These are phyloP conservation scores for Vicia sativa DNA, from an alignment of 306 rosid species.

Conservation along the genomic window DNA sequence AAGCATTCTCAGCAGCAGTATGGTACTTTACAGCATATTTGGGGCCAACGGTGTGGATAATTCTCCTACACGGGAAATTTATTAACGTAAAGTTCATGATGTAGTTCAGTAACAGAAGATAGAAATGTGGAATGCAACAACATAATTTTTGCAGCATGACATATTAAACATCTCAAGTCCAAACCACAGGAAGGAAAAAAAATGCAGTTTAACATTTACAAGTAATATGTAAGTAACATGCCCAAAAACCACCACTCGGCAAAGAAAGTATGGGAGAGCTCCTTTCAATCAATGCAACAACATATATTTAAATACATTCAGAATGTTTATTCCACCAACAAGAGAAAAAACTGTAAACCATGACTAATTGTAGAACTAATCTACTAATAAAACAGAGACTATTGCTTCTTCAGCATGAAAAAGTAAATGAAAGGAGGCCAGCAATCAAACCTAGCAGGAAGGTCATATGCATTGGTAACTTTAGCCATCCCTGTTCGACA, in stretches of 20 bases:
- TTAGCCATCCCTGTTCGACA: conserved; percentile 99
- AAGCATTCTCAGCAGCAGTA: conserved; percentile 98
- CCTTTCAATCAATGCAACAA: conserved; percentile 25
- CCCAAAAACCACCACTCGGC: conserved; percentile 4
- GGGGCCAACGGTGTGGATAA: conserved; percentile 97
- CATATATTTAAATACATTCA: conserved; percentile 7
- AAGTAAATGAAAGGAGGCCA: conserved; percentile 20
- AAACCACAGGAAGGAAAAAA: conserved; percentile 1
- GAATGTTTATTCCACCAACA: conserved; percentile 10
- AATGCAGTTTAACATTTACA: not conserved
- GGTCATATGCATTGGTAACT: conserved; percentile 89
- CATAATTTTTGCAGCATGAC: conserved; percentile 19
- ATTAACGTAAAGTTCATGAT: conserved; percentile 30
- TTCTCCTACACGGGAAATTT: conserved; percentile 61
- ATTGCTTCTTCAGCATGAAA: conserved; percentile 20
- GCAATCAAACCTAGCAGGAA: conserved; percentile 86
- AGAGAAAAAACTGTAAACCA: conserved; percentile 15
- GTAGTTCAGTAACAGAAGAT: conserved; percentile 21
- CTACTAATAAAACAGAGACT: conserved; percentile 19
- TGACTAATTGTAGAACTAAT: conserved; percentile 12
- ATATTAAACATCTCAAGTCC: conserved; percentile 24
- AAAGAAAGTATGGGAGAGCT: conserved; percentile 26
- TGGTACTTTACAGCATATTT: conserved; percentile 97
- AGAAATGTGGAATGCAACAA: conserved; percentile 24
- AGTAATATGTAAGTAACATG: not conserved